Evolutionary conservation across 78 protist genomes (phyloP).

Genomic region (Speleostelium caveatum): DNA sequence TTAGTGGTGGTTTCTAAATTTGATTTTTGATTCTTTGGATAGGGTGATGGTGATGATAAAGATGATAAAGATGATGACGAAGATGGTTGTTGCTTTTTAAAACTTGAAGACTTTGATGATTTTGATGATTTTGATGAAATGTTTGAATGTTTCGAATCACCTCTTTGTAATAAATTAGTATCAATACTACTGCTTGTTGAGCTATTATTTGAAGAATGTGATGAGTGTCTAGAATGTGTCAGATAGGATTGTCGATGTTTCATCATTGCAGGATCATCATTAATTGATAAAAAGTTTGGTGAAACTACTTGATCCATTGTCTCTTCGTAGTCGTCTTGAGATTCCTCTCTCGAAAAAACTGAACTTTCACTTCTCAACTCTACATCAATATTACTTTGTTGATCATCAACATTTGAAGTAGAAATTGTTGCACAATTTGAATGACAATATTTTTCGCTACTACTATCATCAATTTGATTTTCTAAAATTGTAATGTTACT

Average conservation of each 20-base stretch:
- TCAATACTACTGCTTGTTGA: constrained; percentile 48
- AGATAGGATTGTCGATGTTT: constrained; percentile 3
- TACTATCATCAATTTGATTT: background rate
- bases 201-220: constrained; percentile 17
- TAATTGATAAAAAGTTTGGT: background rate
- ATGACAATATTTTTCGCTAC: constrained; percentile 28
- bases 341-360: constrained; percentile 38
- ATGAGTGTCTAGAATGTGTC: constrained; percentile 71
- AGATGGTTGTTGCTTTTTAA: too few species aligned
- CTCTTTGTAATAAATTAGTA: background rate
- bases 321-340: background rate
- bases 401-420: constrained; percentile 41
- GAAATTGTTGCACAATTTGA: constrained; percentile 70
- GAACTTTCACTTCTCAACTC: constrained; percentile 63
- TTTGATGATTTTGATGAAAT: background rate
- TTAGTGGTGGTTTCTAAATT: too few species aligned
- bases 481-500: background rate
- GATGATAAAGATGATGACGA: too few species aligned
- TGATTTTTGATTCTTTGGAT: too few species aligned
- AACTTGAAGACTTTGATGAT: background rate
- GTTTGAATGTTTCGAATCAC: background rate
- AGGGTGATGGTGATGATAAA: too few species aligned
- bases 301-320: background rate
- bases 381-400: constrained; percentile 44
- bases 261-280: background rate